Evolutionary conservation across 345 rosid genomes (phyloP).

Genomic region (Triadica sebifera): DNA sequence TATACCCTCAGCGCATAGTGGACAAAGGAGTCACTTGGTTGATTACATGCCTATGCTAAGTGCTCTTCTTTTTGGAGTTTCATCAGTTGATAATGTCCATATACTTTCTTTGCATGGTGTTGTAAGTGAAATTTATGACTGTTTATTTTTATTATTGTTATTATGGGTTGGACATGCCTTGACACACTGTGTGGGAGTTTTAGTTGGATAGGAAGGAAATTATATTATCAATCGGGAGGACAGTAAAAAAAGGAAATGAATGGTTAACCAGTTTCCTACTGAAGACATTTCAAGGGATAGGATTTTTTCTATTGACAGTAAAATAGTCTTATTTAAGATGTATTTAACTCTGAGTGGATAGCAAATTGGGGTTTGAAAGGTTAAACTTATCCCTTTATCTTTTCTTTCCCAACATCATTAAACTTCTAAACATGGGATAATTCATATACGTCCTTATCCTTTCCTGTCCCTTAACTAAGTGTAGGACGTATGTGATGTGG

Average conservation of each 20-base stretch:
- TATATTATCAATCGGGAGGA: not conserved
- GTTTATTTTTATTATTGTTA: not conserved
- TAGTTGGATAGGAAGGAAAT: not conserved
- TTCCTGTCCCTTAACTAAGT: not conserved
- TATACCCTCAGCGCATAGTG: slow-evolving; percentile 33
- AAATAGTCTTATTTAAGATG: not conserved
- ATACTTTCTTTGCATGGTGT: slow-evolving; percentile 63
- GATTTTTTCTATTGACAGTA: not conserved
- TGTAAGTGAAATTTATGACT: slow-evolving; percentile 38
- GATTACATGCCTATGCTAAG: slow-evolving; percentile 52
- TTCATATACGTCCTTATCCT: not conserved
- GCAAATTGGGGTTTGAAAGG: not conserved
- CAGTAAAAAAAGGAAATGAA: not conserved
- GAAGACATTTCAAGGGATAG: not conserved
- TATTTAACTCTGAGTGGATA: too few species aligned
- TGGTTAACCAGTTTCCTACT: not conserved
- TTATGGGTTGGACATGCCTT: not conserved
- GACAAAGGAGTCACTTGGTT: slow-evolving; percentile 44
- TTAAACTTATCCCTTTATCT: not conserved
- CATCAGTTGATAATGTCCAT: slow-evolving; percentile 52
- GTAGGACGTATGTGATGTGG: too few species aligned
- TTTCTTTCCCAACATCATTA: too few species aligned
- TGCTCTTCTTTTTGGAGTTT: slow-evolving; percentile 51
- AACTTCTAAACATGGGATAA: too few species aligned
- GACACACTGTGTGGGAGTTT: not conserved